phyloP scores from a whole-genome alignment of 179 eudicot genomes.

The Sideroxylon spinosum region DNA sequence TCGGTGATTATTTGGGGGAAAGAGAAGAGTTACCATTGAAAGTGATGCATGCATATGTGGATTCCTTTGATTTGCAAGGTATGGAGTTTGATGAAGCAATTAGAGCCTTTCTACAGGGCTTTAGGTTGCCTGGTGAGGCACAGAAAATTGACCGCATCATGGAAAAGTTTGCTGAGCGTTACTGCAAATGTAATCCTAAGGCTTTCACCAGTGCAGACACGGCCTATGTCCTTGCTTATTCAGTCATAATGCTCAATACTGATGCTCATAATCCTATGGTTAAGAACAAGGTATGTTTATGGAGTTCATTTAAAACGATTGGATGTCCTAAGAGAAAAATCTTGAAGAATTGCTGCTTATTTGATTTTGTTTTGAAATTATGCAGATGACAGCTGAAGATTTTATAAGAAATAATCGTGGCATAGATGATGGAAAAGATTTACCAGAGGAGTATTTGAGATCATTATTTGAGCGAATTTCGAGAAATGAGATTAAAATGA shows the following conservation, averaged over 20 bases:
- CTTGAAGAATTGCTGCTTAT: slow-evolving; percentile 8
- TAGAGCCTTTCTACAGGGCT: slow-evolving; percentile 76
- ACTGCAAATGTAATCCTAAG: slow-evolving; percentile 94
- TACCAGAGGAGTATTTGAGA: slow-evolving; percentile 86
- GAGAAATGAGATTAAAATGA: slow-evolving; percentile 91
- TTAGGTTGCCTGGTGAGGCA: slow-evolving; percentile 96
- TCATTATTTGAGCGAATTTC: slow-evolving; percentile 89
- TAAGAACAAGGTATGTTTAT: slow-evolving; percentile 70
- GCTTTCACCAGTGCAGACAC: slow-evolving; percentile 93
- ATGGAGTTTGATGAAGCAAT: slow-evolving; percentile 88
- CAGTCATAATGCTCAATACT: slow-evolving; percentile 90
- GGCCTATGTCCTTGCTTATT: slow-evolving; percentile 96
- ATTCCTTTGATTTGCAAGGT: slow-evolving; percentile 81
- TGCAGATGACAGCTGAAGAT: slow-evolving; percentile 96
- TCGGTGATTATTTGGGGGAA: slow-evolving; percentile 96
- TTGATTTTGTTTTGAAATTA: background rate
- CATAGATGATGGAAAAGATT: slow-evolving; percentile 96
- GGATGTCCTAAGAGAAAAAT: background rate
- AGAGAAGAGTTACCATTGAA: slow-evolving; percentile 83
- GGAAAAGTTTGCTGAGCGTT: slow-evolving; percentile 98
- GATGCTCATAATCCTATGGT: slow-evolving; percentile 99
- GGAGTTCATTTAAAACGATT: slow-evolving; percentile 10
- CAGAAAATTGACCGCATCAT: slow-evolving; percentile 95
- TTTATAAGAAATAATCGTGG: slow-evolving; percentile 95
- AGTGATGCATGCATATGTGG: slow-evolving; percentile 97